A percentile compares a stretch with the other conserved stretches of the same genome.
phyloP scores from a whole-genome alignment of 352 stramenopile species.

The Pythium phragmiticola region DNA sequence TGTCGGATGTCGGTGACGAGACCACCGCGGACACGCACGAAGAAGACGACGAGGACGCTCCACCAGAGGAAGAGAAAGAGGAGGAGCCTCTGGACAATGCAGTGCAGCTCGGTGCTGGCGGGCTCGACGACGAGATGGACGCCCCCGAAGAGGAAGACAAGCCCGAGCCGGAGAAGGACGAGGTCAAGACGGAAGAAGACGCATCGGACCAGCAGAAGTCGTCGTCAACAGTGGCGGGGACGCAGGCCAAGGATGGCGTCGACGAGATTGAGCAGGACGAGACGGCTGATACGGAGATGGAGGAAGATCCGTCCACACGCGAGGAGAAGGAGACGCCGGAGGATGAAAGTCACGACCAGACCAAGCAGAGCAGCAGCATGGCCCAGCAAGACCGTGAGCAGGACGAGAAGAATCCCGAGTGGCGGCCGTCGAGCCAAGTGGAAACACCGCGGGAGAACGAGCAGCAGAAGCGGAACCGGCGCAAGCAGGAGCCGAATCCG shows the following conservation, averaged over 20 bases:
- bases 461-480: conserved; percentile 71
- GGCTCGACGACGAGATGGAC: conserved; percentile 67
- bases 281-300: conserved; percentile 32
- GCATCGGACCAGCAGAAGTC: conserved; percentile 50
- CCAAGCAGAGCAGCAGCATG: conserved; percentile 44
- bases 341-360: conserved; percentile 55
- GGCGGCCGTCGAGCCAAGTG: conserved; percentile 33
- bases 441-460: conserved; percentile 49
- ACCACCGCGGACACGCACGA: conserved; percentile 37
- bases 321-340: conserved; percentile 37
- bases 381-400: conserved; percentile 46
- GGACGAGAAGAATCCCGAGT: conserved; percentile 41
- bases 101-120: conserved; percentile 67
- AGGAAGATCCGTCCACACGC: conserved; percentile 43
- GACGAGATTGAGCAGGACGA: conserved; percentile 65
- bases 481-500: conserved; percentile 91
- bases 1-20: conserved; percentile 46
- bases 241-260: conserved; percentile 82
- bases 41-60: conserved; percentile 45
- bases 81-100: conserved; percentile 68
- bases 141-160: conserved; percentile 44
- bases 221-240: conserved; percentile 54
- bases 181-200: conserved; percentile 56
- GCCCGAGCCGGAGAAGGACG: conserved; percentile 59
- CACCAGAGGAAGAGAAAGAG: conserved; percentile 58